phyloP scores from a whole-genome alignment of 2,329 filamentous ascomycete genomes.

The Hansfordia pulvinata region DNA sequence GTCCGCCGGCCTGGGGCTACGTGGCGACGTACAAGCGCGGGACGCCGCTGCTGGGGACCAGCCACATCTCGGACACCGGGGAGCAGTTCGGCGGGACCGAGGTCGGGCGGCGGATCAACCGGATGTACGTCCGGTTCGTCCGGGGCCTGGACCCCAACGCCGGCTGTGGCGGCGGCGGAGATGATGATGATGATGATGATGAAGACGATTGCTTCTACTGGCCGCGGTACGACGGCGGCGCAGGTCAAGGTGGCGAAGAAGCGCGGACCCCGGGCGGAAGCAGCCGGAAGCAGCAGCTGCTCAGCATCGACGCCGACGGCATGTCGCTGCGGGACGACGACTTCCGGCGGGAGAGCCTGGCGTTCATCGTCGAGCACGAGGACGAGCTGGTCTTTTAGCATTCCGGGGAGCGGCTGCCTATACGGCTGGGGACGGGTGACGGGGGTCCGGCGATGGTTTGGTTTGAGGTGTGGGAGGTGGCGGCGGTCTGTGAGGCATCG shows the following conservation, averaged over 20 bases:
- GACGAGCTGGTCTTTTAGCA: too few species aligned
- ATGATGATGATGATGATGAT: too few species aligned
- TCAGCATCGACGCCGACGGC: background rate
- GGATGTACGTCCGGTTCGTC: conserved; percentile 1
- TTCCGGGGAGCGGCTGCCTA: too few species aligned
- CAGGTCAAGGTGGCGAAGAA: background rate
- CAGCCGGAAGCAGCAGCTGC: too few species aligned
- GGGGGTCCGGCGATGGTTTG: too few species aligned
- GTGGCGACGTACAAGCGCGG: conserved; percentile 44
- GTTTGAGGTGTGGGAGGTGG: too few species aligned
- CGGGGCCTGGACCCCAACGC: conserved; percentile 1
- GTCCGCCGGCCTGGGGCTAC: conserved; percentile 48
- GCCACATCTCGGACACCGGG: conserved; percentile 44
- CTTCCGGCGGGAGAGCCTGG: background rate
- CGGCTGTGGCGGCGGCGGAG: background rate
- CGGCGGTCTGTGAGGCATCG: too few species aligned
- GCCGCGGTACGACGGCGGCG: background rate
- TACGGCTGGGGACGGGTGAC: too few species aligned
- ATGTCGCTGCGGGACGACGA: background rate
- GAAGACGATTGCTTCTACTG: too few species aligned
- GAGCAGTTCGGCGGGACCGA: conserved; percentile 40
- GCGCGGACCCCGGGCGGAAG: too few species aligned
- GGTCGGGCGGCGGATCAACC: too few species aligned
- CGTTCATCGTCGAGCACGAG: background rate
- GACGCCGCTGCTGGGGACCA: conserved; percentile 47